Conservation (phyloP, 2,329 filamentous ascomycete genomes). For the Fusarium sp. region DNA sequence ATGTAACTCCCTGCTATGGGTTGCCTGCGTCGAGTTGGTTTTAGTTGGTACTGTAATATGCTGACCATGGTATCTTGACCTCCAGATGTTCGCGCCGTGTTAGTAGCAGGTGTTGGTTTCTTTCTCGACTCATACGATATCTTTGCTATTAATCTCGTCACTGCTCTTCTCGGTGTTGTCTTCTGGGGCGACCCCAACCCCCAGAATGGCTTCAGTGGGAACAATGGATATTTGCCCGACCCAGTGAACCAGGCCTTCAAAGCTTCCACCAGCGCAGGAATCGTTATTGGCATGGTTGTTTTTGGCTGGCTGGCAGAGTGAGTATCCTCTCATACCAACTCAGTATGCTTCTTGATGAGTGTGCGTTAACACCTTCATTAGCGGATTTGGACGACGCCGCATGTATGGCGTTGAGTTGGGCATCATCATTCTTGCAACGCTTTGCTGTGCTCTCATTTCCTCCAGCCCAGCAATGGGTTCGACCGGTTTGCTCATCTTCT, state of each 20-base stretch:
- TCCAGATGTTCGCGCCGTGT: conserved; percentile 76
- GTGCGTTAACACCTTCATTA: conserved; percentile 40
- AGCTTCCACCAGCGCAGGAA: conserved; percentile 84
- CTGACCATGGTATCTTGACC: conserved; percentile 14
- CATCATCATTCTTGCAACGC: conserved; percentile 79
- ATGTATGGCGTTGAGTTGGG: conserved; percentile 88
- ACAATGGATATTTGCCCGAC: conserved; percentile 73
- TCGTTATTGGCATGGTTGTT: conserved; percentile 82
- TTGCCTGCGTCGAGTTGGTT: not conserved
- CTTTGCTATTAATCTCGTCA: conserved; percentile 85
- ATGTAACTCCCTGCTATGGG: conserved; percentile 38
- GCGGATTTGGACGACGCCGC: conserved; percentile 79
- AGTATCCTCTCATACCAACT: conserved; percentile 29
- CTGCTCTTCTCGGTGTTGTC: conserved; percentile 80
- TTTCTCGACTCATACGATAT: conserved; percentile 88
- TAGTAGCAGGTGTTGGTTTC: conserved; percentile 87
- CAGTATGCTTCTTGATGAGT: not conserved
- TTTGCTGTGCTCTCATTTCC: conserved; percentile 76
- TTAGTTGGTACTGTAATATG: not conserved
- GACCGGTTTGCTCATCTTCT: conserved; percentile 78
- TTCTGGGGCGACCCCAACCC: conserved; percentile 73
- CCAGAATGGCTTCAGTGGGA: conserved; percentile 65
- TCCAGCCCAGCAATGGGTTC: conserved; percentile 73
- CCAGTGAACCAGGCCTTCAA: conserved; percentile 82
- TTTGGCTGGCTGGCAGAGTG: conserved; percentile 85